phyloP scores from a whole-genome alignment of 192 early-diverging fungal genomes.

The Coemansia sp. region DNA sequence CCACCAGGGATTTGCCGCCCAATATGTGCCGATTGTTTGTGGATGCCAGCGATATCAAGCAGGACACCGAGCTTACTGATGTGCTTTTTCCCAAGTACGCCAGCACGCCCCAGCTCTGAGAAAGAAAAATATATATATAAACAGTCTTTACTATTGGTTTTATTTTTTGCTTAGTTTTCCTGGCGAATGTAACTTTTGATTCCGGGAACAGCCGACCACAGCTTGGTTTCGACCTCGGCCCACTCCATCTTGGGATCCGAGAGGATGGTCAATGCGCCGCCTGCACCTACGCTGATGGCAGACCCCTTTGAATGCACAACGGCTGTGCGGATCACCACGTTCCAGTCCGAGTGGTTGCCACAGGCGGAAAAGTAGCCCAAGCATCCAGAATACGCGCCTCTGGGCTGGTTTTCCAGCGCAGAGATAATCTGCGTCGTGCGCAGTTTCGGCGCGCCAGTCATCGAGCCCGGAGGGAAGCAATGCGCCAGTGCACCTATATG shows the following conservation, averaged over 20 bases:
- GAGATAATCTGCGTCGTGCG: conserved; percentile 81
- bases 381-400: conserved; percentile 89
- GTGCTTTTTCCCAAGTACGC: conserved; percentile 22
- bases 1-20: conserved; percentile 33
- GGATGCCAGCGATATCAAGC: conserved; percentile 47
- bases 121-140: background rate
- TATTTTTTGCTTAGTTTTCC: background rate
- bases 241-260: conserved; percentile 86
- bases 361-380: conserved; percentile 81
- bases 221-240: conserved; percentile 84
- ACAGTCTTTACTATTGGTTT: background rate
- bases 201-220: conserved; percentile 24
- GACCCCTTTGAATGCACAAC: conserved; percentile 49
- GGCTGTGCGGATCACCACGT: conserved; percentile 91
- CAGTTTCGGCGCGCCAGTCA: conserved; percentile 97
- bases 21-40: conserved; percentile 46
- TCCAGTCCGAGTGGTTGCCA: conserved; percentile 69
- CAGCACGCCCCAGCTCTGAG: conserved; percentile 6
- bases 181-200: conserved; percentile 4
- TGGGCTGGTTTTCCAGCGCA: conserved; percentile 63
- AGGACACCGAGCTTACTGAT: conserved; percentile 27
- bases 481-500: conserved; percentile 69
- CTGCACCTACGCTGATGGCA: conserved; percentile 80
- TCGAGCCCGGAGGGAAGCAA: conserved; percentile 93
- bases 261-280: conserved; percentile 90